Base-by-base conservation (phyloP, 352 stramenopile species). In the Phytopythium oedochilum region DNA sequence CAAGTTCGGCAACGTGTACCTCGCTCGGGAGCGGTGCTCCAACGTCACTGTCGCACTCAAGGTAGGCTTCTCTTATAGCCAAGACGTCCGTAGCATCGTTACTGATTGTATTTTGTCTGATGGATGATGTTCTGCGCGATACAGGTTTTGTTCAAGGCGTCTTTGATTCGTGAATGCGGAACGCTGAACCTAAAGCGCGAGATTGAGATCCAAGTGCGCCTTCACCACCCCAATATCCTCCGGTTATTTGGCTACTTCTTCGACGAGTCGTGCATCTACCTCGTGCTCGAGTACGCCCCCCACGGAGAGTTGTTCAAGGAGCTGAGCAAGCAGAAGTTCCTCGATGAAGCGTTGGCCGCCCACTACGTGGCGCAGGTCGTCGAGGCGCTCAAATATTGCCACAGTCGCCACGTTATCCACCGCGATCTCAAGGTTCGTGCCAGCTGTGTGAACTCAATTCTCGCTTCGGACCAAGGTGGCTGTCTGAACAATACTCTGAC, bases 1-100 rank as follows among this genome's bases (percentile, higher is more conserved):
- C 46, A 94, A 94, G 59, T 94, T 92, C 44, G 85, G 85, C 20
- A 92, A 93, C 45, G 82, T 94, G 2, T 94, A 94, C 53, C 53
- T 92, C 25, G 83, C 85, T 9, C 86, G 85, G 45, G 78, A 92
- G 40, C 88, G 84, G 40, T 65, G 62, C 42, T 78, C 73, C 7
- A 81, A 82, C 50, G 60, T 78, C 22, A 87, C 69, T 42, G 81
- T 93, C 15, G 85, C 85, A 28, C 68, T 94, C 3, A 94, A 94
- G 80, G 84, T 94, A 68, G 47, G 54, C 14, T 12, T 25, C 5
- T 1, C 7, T 17, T 20, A 18, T 5, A 9, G 14, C 23, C 40
- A 31, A 8, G 5, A 20, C 12, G 28, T 18, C 17, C 14, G n/a
- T 23, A 51, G 10, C 5, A 36, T 18, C n/a, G 4, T 23, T 43